These are phyloP conservation scores for Priceomyces carsonii DNA, from an alignment of 805 yeast genomes.

Conservation along the genomic window DNA sequence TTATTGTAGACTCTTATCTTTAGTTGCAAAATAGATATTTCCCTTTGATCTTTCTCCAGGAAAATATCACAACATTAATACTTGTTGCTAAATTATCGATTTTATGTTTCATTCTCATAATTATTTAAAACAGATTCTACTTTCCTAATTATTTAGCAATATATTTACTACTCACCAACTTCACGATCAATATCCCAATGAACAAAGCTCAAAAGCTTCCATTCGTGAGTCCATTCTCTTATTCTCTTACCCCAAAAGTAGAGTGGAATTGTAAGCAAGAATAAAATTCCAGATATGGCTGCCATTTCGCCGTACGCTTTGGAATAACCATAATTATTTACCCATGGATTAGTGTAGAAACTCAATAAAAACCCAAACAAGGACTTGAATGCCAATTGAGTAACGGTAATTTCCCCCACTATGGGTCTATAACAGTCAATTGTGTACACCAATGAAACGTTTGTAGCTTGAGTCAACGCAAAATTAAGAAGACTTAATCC, in stretches of 20 bases:
- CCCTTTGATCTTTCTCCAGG: no score
- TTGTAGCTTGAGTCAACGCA: background rate
- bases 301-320: constrained; percentile 3
- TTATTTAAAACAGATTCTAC: no score
- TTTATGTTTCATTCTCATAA: no score
- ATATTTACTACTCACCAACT: constrained; percentile 2
- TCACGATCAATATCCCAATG: constrained; percentile 2
- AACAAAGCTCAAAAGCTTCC: constrained; percentile 1
- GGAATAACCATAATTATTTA: constrained; percentile 1
- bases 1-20: no score
- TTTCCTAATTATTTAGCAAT: no score
- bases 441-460: constrained; percentile 1
- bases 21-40: no score
- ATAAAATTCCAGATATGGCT: constrained; percentile 2
- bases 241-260: background rate
- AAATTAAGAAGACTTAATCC: constrained; percentile 2
- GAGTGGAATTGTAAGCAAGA: constrained; percentile 1
- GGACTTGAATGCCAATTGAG: constrained; percentile 2
- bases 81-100: no score
- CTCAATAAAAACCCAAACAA: constrained; percentile 2
- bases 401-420: constrained; percentile 2
- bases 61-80: no score
- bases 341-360: constrained; percentile 1
- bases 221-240: background rate
- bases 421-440: constrained; percentile 3